These are phyloP conservation scores for Tolypocladium capitatum DNA, from an alignment of 2,329 filamentous ascomycete species.

Conservation along the genomic window DNA sequence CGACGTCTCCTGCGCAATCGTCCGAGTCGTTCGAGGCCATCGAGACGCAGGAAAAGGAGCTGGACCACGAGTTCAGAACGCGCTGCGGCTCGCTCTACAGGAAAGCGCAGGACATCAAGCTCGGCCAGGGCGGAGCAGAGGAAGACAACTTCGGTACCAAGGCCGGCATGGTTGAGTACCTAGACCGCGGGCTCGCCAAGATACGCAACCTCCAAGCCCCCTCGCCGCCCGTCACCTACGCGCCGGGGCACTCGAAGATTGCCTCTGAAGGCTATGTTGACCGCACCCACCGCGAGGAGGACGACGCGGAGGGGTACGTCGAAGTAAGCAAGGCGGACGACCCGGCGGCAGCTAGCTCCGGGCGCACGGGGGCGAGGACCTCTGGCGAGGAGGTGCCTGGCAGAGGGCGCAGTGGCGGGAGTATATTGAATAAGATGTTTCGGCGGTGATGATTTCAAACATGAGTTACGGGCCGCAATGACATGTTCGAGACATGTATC, in stretches of 20 bases:
- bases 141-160: constrained; percentile 29
- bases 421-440: constrained; percentile 23
- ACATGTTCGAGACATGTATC: neutral
- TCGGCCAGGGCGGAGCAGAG: constrained; percentile 5
- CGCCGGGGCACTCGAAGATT: constrained; percentile 17
- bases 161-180: constrained; percentile 33
- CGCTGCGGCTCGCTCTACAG: constrained; percentile 31
- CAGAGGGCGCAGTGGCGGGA: constrained; percentile 14
- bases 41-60: constrained; percentile 30
- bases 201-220: constrained; percentile 19
- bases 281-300: constrained; percentile 9
- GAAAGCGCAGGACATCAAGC: constrained; percentile 26
- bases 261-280: constrained; percentile 16
- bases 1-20: constrained; percentile 24
- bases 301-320: constrained; percentile 21
- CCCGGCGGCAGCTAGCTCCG: constrained; percentile 2
- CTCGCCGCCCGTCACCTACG: constrained; percentile 9
- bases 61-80: constrained; percentile 35
- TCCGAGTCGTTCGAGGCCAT: constrained; percentile 27
- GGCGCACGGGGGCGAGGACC: constrained; percentile 3
- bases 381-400: constrained; percentile 9
- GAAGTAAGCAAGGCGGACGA: constrained; percentile 17
- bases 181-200: constrained; percentile 32
- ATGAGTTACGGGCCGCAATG: neutral
- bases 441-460: constrained; percentile 8